Conservation (phyloP, 495 filamentous ascomycete genomes). For the Aspergillus affinis region DNA sequence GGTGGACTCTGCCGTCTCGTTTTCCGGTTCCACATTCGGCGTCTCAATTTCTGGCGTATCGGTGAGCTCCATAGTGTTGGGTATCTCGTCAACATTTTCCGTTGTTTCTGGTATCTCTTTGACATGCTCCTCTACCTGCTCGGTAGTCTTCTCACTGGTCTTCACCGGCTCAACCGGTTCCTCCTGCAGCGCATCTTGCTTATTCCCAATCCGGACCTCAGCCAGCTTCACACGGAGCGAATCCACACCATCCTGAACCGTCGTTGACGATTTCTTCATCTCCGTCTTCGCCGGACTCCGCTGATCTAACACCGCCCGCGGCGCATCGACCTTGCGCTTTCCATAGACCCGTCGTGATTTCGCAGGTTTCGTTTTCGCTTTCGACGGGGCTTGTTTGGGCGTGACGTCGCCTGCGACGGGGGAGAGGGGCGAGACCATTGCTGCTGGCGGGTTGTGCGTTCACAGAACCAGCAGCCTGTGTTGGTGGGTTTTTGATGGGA, state of each 20-base stretch:
- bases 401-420: slow-evolving; percentile 10
- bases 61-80: neutral
- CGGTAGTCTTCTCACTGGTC: neutral
- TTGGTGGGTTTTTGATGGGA: neutral
- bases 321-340: slow-evolving; percentile 41
- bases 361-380: slow-evolving; percentile 21
- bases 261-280: slow-evolving; percentile 7
- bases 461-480: neutral
- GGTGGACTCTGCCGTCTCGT: slow-evolving; percentile 6
- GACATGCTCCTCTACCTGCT: neutral
- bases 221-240: slow-evolving; percentile 35
- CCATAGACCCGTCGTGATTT: slow-evolving; percentile 41
- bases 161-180: slow-evolving; percentile 2
- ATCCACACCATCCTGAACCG: slow-evolving; percentile 25
- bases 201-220: slow-evolving; percentile 31
- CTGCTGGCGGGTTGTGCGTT: neutral
- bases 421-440: slow-evolving; percentile 11
- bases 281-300: slow-evolving; percentile 31
- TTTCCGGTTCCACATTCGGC: neutral
- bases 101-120: neutral
- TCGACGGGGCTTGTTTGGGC: slow-evolving; percentile 8
- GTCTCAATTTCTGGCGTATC: neutral
- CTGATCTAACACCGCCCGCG: slow-evolving; percentile 43
- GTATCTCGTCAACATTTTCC: neutral
- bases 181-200: neutral